Evolutionary conservation across 1,139 yeast genomes (phyloP), one percentile per base, ranked within the genome.

Genomic region (Eremothecium coryli): DNA sequence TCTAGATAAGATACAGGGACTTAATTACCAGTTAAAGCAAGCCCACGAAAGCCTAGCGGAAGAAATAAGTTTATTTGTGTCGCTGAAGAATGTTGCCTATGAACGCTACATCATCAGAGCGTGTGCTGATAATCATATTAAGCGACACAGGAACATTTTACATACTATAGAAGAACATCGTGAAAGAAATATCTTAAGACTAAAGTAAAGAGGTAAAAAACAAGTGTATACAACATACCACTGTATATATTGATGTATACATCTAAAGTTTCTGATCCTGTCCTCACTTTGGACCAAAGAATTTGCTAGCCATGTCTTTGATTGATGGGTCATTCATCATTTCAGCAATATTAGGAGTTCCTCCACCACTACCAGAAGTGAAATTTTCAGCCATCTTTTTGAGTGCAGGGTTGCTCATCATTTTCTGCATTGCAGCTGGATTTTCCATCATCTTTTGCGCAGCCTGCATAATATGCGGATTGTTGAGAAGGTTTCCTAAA

Each of bases 401-500:
- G 14, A 82, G 54, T 48, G 76, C 75, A 17, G 96, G 96, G 58
- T 85, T 82, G 58, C 64, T 74, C 86, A 88, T 76, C 58, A 88
- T 64, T 38, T 76, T 75, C 43, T 65, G 69, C 66, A 88, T 65
- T 32, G 94, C 88, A 29, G 66, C 71, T 21, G 97, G 97, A 58
- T 88, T 79, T 40, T 76, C 74, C 95, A 88, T 86, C 81, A 90
- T 73, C 54, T 76, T 76, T 59, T 85, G 93, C 26, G 97, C 97
- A 52, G 93, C 93, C 62, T 82, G 85, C 84, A 80, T 80, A 41
- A 90, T 60, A 60, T 79, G 86, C 12, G 97, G 97, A 62, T 88
- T 85, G 63, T 73, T 79, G 78, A 90, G 70, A 66, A 88, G 62
- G 33, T 84, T 82, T 35, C 82, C 82, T 26, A 70, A 68, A 35